These are phyloP conservation scores for Boletus coccyginus DNA, from an alignment of 768 basidiomycete genomes.

Conservation along the genomic window DNA sequence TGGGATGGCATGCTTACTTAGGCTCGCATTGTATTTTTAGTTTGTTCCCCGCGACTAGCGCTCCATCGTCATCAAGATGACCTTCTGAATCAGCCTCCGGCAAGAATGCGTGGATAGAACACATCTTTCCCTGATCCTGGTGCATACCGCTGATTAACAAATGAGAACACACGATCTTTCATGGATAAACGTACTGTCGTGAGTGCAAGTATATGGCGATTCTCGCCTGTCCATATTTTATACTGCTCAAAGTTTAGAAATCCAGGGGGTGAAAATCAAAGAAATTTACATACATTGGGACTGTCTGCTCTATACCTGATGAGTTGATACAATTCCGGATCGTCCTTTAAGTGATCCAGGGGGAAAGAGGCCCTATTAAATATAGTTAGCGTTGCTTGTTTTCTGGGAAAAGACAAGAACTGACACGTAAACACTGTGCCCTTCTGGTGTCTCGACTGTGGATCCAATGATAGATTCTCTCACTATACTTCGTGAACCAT, in stretches of 20 bases:
- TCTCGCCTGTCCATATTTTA: slow-evolving; percentile 26
- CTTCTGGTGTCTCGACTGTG: slow-evolving; percentile 25
- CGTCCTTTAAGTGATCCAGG: slow-evolving; percentile 39
- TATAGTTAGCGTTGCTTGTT: not conserved
- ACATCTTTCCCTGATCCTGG: slow-evolving; percentile 38
- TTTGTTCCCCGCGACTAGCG: slow-evolving; percentile 31
- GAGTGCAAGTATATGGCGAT: slow-evolving; percentile 21
- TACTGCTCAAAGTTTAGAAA: slow-evolving; percentile 16
- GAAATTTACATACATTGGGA: slow-evolving; percentile 20
- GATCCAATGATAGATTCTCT: slow-evolving; percentile 35
- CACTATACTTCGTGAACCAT: slow-evolving; percentile 51
- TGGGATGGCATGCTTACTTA: slow-evolving; percentile 28
- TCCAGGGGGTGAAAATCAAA: not conserved
- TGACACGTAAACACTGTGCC: slow-evolving; percentile 46
- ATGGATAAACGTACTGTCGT: slow-evolving; percentile 21
- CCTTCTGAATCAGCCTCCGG: slow-evolving; percentile 38
- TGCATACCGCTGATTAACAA: not conserved
- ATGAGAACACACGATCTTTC: not conserved
- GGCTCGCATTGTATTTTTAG: slow-evolving; percentile 38
- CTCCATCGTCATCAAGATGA: slow-evolving; percentile 29
- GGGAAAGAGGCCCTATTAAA: slow-evolving; percentile 40
- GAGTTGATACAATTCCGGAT: slow-evolving; percentile 40
- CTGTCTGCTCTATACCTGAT: slow-evolving; percentile 21
- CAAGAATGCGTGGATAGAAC: slow-evolving; percentile 39
- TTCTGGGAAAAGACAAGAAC: slow-evolving; percentile 17